Percentiles rank a stretch among this genome's conserved stretches.
Conservation (phyloP, 1,139 yeast genomes). For the Yamadazyma jaroonii region DNA sequence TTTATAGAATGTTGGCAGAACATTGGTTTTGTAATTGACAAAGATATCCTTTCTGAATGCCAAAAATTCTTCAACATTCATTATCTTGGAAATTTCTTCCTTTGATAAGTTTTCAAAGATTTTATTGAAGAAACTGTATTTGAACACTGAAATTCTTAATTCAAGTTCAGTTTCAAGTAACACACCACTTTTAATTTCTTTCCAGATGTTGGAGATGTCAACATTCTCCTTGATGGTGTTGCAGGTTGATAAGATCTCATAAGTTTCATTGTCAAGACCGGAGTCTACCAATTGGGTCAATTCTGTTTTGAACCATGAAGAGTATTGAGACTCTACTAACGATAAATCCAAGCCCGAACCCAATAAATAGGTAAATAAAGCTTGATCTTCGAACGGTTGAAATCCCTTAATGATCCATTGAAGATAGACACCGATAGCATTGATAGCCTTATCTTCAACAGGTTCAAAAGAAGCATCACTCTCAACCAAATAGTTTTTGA, state of each 20-base stretch:
- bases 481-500: conserved; percentile 18
- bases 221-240: background rate
- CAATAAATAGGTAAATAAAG: conserved; percentile 9
- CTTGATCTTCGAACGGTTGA: conserved; percentile 1
- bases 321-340: conserved; percentile 1
- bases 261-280: conserved; percentile 6
- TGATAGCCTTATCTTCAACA: conserved; percentile 5
- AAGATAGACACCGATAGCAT: conserved; percentile 9
- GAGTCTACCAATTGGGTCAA: conserved; percentile 3
- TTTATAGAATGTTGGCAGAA: conserved; percentile 39
- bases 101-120: conserved; percentile 11
- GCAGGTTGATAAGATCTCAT: conserved; percentile 9
- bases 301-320: conserved; percentile 3
- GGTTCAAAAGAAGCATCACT: conserved; percentile 5
- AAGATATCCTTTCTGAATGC: conserved; percentile 20
- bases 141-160: conserved; percentile 25
- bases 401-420: conserved; percentile 4
- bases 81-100: background rate
- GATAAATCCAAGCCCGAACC: conserved; percentile 11
- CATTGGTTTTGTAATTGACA: conserved; percentile 19
- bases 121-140: conserved; percentile 32
- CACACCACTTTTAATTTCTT: conserved; percentile 20
- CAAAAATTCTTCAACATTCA: conserved; percentile 11
- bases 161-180: conserved; percentile 25
- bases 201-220: conserved; percentile 17